Conservation (phyloP, 179 eudicot genomes). For the Heliamphora pulchella region DNA sequence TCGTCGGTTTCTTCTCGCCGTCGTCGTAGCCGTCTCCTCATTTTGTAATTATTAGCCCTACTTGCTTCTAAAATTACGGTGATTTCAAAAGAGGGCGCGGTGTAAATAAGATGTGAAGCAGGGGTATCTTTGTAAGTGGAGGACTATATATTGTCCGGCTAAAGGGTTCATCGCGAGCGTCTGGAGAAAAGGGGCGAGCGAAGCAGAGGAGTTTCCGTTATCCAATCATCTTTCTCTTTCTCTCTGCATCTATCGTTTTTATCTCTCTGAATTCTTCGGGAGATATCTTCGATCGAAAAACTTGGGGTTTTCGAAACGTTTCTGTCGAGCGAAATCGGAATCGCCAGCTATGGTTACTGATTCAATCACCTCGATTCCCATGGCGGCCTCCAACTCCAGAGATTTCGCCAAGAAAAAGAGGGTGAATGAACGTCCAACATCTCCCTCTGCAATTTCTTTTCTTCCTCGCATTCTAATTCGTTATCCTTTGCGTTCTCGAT, state of each 20-base stretch:
- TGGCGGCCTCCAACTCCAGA: slow-evolving; percentile 35
- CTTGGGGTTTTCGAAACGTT: slow-evolving; percentile 11
- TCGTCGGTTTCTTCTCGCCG: neutral
- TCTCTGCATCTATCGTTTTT: neutral
- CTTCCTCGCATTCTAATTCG: neutral
- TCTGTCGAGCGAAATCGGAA: neutral
- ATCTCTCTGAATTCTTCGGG: neutral
- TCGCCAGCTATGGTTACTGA: slow-evolving; percentile 53
- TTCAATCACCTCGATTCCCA: slow-evolving; percentile 51
- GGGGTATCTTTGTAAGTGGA: neutral
- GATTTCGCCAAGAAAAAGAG: slow-evolving; percentile 79
- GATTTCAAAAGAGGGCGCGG: neutral
- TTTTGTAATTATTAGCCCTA: neutral
- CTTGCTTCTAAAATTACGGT: neutral
- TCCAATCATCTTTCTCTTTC: slow-evolving; percentile 19
- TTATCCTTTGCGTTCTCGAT: neutral
- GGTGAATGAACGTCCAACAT: slow-evolving; percentile 26
- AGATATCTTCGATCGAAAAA: neutral
- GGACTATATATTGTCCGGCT: neutral
- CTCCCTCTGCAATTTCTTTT: neutral
- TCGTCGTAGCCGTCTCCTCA: neutral
- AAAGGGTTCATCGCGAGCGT: neutral
- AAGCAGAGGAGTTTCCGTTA: slow-evolving; percentile 20
- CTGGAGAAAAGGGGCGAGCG: neutral
- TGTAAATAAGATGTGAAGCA: neutral